Conservation (phyloP, 2,329 filamentous ascomycete genomes). For the Domatiomyces catenatus region DNA sequence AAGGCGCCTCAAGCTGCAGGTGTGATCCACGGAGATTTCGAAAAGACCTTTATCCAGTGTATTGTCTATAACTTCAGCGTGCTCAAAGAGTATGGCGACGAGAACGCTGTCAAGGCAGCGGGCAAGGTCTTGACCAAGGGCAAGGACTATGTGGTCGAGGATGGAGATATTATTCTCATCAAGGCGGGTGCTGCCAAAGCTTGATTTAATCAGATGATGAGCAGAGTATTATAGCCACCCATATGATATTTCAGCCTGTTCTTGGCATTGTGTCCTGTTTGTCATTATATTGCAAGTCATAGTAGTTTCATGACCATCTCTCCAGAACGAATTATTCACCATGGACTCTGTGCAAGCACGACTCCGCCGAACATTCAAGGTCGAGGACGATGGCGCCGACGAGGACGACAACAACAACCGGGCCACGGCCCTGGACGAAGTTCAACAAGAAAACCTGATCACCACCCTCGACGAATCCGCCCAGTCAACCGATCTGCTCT, state of each 20-base stretch:
- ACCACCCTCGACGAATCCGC: conserved; percentile 9
- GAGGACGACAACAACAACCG: conserved; percentile 15
- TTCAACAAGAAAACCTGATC: conserved; percentile 17
- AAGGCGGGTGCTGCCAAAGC: conserved; percentile 46
- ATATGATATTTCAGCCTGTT: neutral
- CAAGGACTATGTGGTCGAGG: conserved; percentile 62
- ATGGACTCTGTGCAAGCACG: conserved; percentile 2
- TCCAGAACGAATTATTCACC: neutral
- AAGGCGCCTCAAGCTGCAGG: conserved; percentile 96
- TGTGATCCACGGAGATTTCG: conserved; percentile 96
- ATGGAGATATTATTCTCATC: conserved; percentile 58
- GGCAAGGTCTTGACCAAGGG: conserved; percentile 98
- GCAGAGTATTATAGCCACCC: no score
- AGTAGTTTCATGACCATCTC: neutral
- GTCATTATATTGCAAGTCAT: neutral
- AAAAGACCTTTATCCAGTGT: conserved; percentile 98
- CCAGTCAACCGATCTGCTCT: conserved; percentile 9
- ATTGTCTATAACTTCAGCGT: conserved; percentile 79
- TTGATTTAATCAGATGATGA: conserved; percentile 17
- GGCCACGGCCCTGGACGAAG: neutral
- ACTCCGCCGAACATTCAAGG: conserved; percentile 16
- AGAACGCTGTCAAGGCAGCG: conserved; percentile 75
- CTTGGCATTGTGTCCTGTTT: conserved; percentile 18
- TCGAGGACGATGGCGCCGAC: conserved; percentile 14
- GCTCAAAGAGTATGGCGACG: conserved; percentile 76